Evolutionary conservation across 768 basidiomycete genomes (phyloP).

Genomic region (Suillus occidentalis): DNA sequence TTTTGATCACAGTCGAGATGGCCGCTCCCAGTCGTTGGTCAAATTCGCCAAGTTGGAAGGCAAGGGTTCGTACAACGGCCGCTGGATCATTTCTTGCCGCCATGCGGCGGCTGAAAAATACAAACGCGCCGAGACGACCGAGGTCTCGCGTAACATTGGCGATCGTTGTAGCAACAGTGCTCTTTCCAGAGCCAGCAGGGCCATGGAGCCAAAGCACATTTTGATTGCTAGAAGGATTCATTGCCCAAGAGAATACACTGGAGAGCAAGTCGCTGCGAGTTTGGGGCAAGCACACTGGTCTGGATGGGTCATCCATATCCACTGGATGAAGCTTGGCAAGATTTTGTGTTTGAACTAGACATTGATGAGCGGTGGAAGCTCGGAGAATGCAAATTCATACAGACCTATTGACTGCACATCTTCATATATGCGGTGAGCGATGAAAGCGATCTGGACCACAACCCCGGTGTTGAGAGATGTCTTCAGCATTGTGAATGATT

Average conservation of each 20-base stretch:
- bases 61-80: conserved; percentile 34
- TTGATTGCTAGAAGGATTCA: conserved; percentile 16
- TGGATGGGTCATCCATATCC: conserved; percentile 28
- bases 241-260: conserved; percentile 26
- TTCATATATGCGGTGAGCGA: conserved; percentile 31
- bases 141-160: conserved; percentile 33
- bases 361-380: not conserved
- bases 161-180: conserved; percentile 35
- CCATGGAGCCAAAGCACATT: conserved; percentile 37
- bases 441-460: conserved; percentile 23
- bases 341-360: conserved; percentile 20
- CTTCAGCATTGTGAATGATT: conserved; percentile 24
- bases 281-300: conserved; percentile 30
- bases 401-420: conserved; percentile 27
- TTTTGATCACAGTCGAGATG: conserved; percentile 26
- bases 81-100: conserved; percentile 30
- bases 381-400: not conserved
- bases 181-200: conserved; percentile 38
- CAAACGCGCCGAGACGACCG: conserved; percentile 36
- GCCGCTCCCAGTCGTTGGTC: conserved; percentile 28
- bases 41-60: conserved; percentile 35
- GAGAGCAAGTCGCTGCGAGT: conserved; percentile 31
- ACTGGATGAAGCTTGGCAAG: conserved; percentile 27
- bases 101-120: conserved; percentile 35
- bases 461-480: conserved; percentile 27